Conservation (phyloP, 768 basidiomycete species). For the Boletales sp. region DNA sequence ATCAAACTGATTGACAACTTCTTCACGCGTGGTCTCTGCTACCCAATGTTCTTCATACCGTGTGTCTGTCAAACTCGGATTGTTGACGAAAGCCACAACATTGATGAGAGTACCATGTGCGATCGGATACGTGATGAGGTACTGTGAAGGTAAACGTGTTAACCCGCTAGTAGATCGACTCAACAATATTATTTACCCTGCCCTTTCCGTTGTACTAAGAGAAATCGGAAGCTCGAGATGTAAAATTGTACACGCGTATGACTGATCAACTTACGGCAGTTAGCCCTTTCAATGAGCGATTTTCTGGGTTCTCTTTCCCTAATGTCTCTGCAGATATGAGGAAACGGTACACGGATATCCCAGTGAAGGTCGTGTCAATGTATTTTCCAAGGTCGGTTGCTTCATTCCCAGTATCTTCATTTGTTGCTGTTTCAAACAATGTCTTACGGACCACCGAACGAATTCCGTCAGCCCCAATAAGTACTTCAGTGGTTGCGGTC, state of each 20-base stretch:
- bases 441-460: constrained; percentile 24
- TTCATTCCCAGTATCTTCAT: background rate
- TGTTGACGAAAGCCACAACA: constrained; percentile 28
- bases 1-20: constrained; percentile 29
- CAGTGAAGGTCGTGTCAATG: constrained; percentile 37
- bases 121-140: constrained; percentile 39
- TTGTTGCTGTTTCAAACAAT: constrained; percentile 18
- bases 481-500: constrained; percentile 34
- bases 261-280: too few relatives aligned
- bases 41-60: constrained; percentile 32
- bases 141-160: constrained; percentile 23
- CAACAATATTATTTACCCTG: constrained; percentile 2
- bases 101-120: constrained; percentile 36
- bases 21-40: constrained; percentile 27
- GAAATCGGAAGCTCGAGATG: constrained; percentile 9
- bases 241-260: background rate
- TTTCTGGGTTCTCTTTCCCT: constrained; percentile 18
- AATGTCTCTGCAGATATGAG: constrained; percentile 34
- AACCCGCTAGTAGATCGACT: background rate
- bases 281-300: constrained; percentile 14
- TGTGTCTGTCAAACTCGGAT: constrained; percentile 29
- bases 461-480: constrained; percentile 47
- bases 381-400: constrained; percentile 7
- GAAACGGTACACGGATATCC: constrained; percentile 37
- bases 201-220: constrained; percentile 14